Base-by-base conservation (phyloP, 768 basidiomycete species). In the Phaeotremella skinneri region DNA sequence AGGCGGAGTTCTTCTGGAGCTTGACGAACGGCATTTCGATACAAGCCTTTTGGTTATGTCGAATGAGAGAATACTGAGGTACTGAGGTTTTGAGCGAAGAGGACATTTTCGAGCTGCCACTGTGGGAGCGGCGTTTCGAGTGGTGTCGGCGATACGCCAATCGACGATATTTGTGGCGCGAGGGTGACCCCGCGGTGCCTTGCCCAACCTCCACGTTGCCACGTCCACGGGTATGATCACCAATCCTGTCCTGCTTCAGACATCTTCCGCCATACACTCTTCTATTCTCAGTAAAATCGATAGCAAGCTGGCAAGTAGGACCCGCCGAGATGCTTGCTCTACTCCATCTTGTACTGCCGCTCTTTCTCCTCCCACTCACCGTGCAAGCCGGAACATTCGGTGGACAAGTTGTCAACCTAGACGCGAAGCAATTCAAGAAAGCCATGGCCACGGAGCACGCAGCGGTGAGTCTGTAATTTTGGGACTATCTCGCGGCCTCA, bases 1-100 rank as follows among this genome's bases (percentile, higher is more conserved):
- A 97, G 74, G 94, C 90, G 78, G 86, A 85, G 74, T 90, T 89
- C 84, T 99, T 97, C 82, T 93, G 79, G 69, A 88, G 87, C 82
- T 97, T 97, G 83, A 96, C 88, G 84, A 96, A 98, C 62, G 93
- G 94, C 94, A 79, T 78, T 60, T 70, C 68, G 69, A 51, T 34
- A 43, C 52, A 42, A n/a, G 48, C 59, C 69, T 63, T 66, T 70
- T 55, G 42, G 57, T 49, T 51, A 51, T 32, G 23, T 27, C 39
- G 17, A 30, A 49, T 63, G 55, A 57, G 30, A 29, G 49, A 51
- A 37, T n/a, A 27, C 5, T 31, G 25, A 32, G 14, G 21, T 4
- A 51, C 2, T 7, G 43, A 45, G 43, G 23, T 11, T 14, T 13
- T 13, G 23, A 45, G 37, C 21, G 43, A 45, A 13, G 11, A 20